Evolutionary conservation across 257 asterid genomes (phyloP).

Genomic region (Solanum pimpinellifolium): DNA sequence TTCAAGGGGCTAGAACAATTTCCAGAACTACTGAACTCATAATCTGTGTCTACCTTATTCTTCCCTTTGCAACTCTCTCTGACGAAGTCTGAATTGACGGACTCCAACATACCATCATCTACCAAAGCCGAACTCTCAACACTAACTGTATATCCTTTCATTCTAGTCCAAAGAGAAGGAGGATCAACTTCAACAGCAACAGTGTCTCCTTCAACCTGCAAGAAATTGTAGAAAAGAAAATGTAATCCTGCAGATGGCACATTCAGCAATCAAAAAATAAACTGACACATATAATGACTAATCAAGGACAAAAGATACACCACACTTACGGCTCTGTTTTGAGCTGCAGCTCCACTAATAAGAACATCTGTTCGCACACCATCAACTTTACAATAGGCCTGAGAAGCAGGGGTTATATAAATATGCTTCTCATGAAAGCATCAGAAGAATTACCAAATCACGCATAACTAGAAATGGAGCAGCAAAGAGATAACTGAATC

Average conservation of each 20-base stretch:
- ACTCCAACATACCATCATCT: conserved; percentile 6
- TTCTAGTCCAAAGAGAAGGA: conserved; percentile 24
- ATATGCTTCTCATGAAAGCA: background rate
- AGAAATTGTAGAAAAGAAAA: conserved; percentile 8
- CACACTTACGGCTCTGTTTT: conserved; percentile 80
- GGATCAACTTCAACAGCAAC: conserved; percentile 71
- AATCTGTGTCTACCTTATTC: conserved; percentile 19
- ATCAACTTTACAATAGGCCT: conserved; percentile 90
- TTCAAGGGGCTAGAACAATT: background rate
- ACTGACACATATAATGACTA: background rate
- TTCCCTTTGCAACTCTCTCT: conserved; percentile 31
- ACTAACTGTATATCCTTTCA: background rate
- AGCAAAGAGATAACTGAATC: background rate
- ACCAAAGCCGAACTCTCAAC: conserved; percentile 1
- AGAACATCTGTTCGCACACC: conserved; percentile 73
- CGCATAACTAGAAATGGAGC: background rate
- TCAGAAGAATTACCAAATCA: background rate
- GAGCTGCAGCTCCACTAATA: conserved; percentile 46
- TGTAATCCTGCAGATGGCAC: background rate
- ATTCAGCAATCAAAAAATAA: background rate
- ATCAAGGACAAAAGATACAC: background rate
- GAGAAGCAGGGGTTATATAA: conserved; percentile 6
- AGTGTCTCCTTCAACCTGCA: conserved; percentile 77
- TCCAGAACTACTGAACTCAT: conserved; percentile 5
- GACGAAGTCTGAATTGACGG: conserved; percentile 13